Conservation (phyloP, 441 rosid genomes). For the Gossypium schwendimanii region DNA sequence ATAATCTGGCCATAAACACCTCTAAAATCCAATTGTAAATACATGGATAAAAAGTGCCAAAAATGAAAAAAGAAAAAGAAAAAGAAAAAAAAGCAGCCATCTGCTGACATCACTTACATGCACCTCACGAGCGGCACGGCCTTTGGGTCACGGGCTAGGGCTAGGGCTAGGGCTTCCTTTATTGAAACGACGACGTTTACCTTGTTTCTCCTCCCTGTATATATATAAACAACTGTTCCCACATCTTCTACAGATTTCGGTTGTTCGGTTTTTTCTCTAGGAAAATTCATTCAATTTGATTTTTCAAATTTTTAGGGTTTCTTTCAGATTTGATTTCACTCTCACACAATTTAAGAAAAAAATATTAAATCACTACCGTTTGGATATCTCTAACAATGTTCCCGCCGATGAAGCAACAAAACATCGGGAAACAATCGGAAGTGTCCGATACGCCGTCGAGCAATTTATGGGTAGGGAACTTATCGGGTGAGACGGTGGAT, state of each 20-base stretch:
- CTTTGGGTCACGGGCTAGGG: not conserved
- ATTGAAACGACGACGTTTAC: not conserved
- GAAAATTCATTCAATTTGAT: not conserved
- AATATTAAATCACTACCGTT: not conserved
- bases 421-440: conserved; percentile 23
- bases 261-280: not conserved
- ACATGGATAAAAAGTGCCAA: not conserved
- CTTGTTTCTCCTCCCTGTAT: not conserved
- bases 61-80: too few relatives aligned
- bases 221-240: not conserved
- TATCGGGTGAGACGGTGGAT: conserved; percentile 38
- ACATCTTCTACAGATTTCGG: not conserved
- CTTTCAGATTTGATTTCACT: not conserved
- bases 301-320: not conserved
- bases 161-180: not conserved
- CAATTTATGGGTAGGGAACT: conserved; percentile 79
- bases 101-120: not conserved
- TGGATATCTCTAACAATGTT: conserved; percentile 15
- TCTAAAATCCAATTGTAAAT: not conserved
- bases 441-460: conserved; percentile 43
- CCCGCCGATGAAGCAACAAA: conserved; percentile 30
- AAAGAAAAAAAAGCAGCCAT: not conserved
- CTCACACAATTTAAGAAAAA: not conserved
- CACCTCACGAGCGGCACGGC: not conserved
- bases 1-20: not conserved